A percentile compares a stretch with the other conserved stretches of the same genome.
Evolutionary conservation across 305 asterid genomes (phyloP).

Genomic region (Caryopteris hybrid): DNA sequence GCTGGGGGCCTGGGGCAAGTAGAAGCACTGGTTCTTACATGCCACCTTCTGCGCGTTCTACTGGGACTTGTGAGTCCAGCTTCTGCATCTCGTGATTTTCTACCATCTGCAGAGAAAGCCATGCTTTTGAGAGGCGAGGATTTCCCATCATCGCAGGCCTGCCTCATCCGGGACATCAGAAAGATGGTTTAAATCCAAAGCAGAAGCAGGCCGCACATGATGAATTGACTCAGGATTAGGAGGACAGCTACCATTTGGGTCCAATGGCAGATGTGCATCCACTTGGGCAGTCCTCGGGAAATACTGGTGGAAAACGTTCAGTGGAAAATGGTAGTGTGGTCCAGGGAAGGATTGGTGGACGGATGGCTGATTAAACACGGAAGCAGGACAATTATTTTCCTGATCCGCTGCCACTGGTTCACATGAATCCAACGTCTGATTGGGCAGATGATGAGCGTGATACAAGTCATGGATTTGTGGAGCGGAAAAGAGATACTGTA

Average conservation of each 20-base stretch:
- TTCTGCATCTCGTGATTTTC: slow-evolving; percentile 41
- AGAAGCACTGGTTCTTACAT: slow-evolving; percentile 51
- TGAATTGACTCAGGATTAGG: slow-evolving; percentile 43
- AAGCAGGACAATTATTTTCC: slow-evolving; percentile 53
- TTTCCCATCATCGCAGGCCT: slow-evolving; percentile 87
- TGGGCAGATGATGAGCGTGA: slow-evolving; percentile 99
- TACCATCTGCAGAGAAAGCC: slow-evolving; percentile 49
- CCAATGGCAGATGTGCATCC: slow-evolving; percentile 43
- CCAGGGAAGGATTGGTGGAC: slow-evolving; percentile 35
- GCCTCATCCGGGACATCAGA: slow-evolving; percentile 59
- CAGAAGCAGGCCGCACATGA: slow-evolving; percentile 48
- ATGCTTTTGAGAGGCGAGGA: slow-evolving; percentile 96
- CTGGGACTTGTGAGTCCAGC: slow-evolving; percentile 36
- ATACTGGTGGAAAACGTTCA: slow-evolving; percentile 33
- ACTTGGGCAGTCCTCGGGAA: slow-evolving; percentile 36
- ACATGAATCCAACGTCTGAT: slow-evolving; percentile 81
- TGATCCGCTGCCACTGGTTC: slow-evolving; percentile 78
- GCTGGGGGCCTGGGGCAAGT: slow-evolving; percentile 39
- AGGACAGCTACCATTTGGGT: slow-evolving; percentile 41
- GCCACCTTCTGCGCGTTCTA: slow-evolving; percentile 75
- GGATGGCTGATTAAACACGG: slow-evolving; percentile 27
- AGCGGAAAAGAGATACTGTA: slow-evolving; percentile 58
- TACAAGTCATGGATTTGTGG: slow-evolving; percentile 74
- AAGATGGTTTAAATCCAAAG: slow-evolving; percentile 58
- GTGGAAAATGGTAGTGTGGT: slow-evolving; percentile 40